Evolutionary conservation across 306 rosid genomes (phyloP).

Genomic region (Vicia faba): DNA sequence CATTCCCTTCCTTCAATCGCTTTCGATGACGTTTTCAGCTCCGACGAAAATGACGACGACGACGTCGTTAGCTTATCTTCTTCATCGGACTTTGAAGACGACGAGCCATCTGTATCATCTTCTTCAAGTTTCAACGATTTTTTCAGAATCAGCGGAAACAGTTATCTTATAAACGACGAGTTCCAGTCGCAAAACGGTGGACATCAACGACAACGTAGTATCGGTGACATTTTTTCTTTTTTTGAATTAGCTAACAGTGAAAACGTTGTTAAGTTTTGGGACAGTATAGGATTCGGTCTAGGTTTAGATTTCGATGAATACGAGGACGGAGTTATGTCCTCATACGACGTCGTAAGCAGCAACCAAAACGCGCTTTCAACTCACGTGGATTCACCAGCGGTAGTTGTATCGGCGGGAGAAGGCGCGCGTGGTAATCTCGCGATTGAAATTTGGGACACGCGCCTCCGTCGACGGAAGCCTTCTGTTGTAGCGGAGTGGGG

Average conservation of each 20-base stretch:
- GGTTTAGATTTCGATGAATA: constrained; percentile 47
- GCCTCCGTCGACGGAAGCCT: constrained; percentile 62
- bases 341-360: constrained; percentile 27
- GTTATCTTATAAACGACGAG: constrained; percentile 21
- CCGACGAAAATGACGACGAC: constrained; percentile 33
- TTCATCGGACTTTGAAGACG: constrained; percentile 47
- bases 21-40: constrained; percentile 25
- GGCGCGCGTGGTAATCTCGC: constrained; percentile 39
- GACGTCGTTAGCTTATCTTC: constrained; percentile 36
- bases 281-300: constrained; percentile 59
- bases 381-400: constrained; percentile 42
- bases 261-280: constrained; percentile 92
- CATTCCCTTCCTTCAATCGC: constrained; percentile 37
- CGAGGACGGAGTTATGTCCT: constrained; percentile 38
- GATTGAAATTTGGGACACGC: constrained; percentile 72
- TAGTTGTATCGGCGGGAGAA: constrained; percentile 44
- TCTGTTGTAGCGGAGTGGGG: constrained; percentile 73
- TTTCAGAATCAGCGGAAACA: constrained; percentile 50
- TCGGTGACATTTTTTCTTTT: constrained; percentile 57
- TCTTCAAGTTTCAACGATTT: constrained; percentile 39
- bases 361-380: constrained; percentile 15
- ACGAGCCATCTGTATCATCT: constrained; percentile 13
- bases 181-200: constrained; percentile 22
- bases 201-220: constrained; percentile 47
- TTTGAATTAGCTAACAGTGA: constrained; percentile 57